Evolutionary conservation across 1,284 basidiomycete genomes (phyloP), one percentile per base, ranked within the genome.

Genomic region (Psilocybe mexicana): DNA sequence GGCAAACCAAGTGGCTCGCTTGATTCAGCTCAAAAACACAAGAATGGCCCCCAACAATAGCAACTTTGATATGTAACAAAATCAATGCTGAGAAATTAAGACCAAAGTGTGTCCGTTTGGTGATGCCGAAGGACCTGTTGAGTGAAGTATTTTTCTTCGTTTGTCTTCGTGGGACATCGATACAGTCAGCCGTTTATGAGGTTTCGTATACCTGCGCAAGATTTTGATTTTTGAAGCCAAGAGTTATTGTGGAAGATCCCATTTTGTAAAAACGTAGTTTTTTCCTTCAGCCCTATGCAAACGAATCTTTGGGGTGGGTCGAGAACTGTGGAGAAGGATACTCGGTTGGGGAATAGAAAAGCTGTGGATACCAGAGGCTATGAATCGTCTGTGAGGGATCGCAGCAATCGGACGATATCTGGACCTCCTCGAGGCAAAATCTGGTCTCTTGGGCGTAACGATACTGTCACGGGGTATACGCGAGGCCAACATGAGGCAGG

Each of bases 401-500:
- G 61, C 55, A 60, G 60, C 52, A 43, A 56, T 54, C 50, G 55
- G 49, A 47, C 49, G 52, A 60, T 50, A 56, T 40, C 47, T 44
- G 55, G 53, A 56, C 57, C 45, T 35, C 68, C 68, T 69, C 65
- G 69, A 70, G 68, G 69, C 66, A 65, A 58, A 54, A 58, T 40
- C 48, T 48, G 45, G 59, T 58, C 52, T 55, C 38, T 48, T 58
- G 48, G 45, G 33, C 28, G 59, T 56, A 60, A 64, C 61, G 60
- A 60, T 62, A 57, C 48, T 62, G 64, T 70, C 69, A 70, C 66
- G 53, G 45, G 57, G 54, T 33, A 51, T 30, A 45, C 44, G 46
- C 47, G 55, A 61, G 61, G 54, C 56, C 55, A 59, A 64, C 68
- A 67, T 59, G 69, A 66, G 68, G 68, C 65, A 45, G 47, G 18